A percentile compares a stretch with the other conserved stretches of the same genome.
phyloP scores from a whole-genome alignment of 2,329 filamentous ascomycete genomes.

The Dothideomycetidae sp. region DNA sequence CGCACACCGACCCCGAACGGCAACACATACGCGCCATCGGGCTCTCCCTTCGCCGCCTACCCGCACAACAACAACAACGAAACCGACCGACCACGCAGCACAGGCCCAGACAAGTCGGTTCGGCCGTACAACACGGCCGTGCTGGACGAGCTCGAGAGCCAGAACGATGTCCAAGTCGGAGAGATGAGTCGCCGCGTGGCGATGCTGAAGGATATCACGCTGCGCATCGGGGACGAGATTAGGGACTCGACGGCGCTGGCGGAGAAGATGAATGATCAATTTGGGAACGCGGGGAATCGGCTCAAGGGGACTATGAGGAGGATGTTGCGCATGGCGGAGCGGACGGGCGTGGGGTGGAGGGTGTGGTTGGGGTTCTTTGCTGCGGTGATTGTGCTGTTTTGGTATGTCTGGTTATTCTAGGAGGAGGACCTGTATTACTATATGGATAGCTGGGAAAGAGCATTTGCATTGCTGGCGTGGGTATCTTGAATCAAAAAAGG shows the following conservation, averaged over 20 bases:
- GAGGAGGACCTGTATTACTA: not conserved
- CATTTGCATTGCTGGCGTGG: conserved; percentile 9
- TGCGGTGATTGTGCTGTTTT: conserved; percentile 68
- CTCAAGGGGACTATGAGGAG: conserved; percentile 89
- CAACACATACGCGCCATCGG: conserved; percentile 9
- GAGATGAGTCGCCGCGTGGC: conserved; percentile 84
- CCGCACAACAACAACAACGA: conserved; percentile 10
- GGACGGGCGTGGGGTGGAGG: conserved; percentile 89
- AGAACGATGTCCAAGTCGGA: conserved; percentile 81
- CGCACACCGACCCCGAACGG: conserved; percentile 14
- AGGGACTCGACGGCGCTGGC: conserved; percentile 75
- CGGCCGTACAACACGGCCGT: conserved; percentile 63
- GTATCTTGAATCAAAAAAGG: not conserved
- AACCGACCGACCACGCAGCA: conserved; percentile 2
- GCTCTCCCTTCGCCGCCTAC: conserved; percentile 18
- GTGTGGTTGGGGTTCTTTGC: conserved; percentile 85
- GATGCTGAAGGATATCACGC: conserved; percentile 79
- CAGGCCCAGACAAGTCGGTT: too few species aligned
- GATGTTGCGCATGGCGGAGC: conserved; percentile 91
- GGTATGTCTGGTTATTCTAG: conserved; percentile 71
- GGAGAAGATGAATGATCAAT: conserved; percentile 91
- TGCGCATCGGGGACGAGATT: conserved; percentile 91
- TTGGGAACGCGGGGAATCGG: conserved; percentile 69
- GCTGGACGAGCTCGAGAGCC: conserved; percentile 83
- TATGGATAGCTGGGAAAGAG: not conserved